phyloP scores from a whole-genome alignment of 768 basidiomycete species.

The Lactifluus piperatus region DNA sequence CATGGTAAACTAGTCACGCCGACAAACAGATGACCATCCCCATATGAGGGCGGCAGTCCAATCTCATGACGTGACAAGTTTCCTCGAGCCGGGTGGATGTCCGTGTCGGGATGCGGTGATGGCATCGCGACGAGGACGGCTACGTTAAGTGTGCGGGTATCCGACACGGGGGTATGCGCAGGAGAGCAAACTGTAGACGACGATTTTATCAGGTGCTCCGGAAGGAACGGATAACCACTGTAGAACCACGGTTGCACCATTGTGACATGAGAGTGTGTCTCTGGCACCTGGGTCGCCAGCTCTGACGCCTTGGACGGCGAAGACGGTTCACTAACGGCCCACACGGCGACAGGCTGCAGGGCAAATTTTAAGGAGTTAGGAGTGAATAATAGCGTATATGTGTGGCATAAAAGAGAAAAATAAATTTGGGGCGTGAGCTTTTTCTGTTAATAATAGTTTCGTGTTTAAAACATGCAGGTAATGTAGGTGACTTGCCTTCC shows the following conservation, averaged over 20 bases:
- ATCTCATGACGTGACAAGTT: background rate
- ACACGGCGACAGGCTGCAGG: constrained; percentile 12
- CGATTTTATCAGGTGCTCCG: background rate
- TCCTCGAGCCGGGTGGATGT: background rate
- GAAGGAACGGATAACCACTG: background rate
- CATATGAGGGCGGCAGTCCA: background rate
- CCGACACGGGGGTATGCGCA: background rate
- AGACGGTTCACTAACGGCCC: background rate
- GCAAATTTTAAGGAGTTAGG: background rate
- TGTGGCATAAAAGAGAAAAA: too few relatives aligned
- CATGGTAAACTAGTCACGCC: constrained; percentile 1
- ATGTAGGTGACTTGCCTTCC: constrained; percentile 3
- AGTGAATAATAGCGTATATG: background rate
- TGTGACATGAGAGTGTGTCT: background rate
- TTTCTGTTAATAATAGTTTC: background rate
- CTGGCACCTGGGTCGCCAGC: background rate
- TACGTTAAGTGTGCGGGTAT: constrained; percentile 3
- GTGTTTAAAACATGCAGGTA: background rate
- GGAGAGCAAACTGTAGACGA: background rate
- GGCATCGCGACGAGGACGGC: constrained; percentile 19
- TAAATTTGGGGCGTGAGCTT: too few relatives aligned
- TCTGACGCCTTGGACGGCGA: background rate
- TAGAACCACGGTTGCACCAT: constrained; percentile 2
- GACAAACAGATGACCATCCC: constrained; percentile 4
- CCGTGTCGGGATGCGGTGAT: background rate